phyloP scores from a whole-genome alignment of 2,329 filamentous ascomycete species.

The Shiraia bambusicola region DNA sequence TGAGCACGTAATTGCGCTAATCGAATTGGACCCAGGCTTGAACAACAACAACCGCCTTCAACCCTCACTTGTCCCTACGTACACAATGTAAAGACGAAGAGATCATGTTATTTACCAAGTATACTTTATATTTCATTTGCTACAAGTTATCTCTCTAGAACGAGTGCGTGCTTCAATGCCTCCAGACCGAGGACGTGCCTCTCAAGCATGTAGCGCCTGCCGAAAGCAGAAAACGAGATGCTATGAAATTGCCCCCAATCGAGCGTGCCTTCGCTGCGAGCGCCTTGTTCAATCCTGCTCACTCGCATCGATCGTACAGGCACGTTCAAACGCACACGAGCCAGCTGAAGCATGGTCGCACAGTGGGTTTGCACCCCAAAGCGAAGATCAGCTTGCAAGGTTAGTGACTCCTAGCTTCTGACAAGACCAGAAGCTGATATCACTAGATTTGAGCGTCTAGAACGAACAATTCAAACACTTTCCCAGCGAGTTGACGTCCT shows the following conservation, averaged over 20 bases:
- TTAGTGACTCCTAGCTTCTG: neutral
- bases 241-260: constrained; percentile 38
- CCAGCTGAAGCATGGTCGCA: constrained; percentile 2
- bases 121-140: neutral
- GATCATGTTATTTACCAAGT: neutral
- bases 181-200: constrained; percentile 27
- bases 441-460: constrained; percentile 12
- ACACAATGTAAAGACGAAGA: too few relatives aligned
- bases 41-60: too few relatives aligned
- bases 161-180: constrained; percentile 12
- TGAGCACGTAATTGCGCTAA: too few relatives aligned
- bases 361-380: neutral
- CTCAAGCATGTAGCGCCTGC: constrained; percentile 43
- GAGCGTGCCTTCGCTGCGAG: constrained; percentile 44
- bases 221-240: constrained; percentile 48
- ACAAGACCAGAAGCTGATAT: neutral
- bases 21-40: too few relatives aligned
- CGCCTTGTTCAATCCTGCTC: constrained; percentile 42
- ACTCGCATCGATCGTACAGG: constrained; percentile 14
- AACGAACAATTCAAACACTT: constrained; percentile 12
- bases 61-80: too few relatives aligned
- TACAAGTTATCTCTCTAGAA: neutral
- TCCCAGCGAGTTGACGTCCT: constrained; percentile 16
- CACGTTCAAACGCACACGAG: neutral
- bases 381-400: constrained; percentile 10